Evolutionary conservation across 768 basidiomycete species (phyloP).

Genomic region (Wakefieldia striispora): DNA sequence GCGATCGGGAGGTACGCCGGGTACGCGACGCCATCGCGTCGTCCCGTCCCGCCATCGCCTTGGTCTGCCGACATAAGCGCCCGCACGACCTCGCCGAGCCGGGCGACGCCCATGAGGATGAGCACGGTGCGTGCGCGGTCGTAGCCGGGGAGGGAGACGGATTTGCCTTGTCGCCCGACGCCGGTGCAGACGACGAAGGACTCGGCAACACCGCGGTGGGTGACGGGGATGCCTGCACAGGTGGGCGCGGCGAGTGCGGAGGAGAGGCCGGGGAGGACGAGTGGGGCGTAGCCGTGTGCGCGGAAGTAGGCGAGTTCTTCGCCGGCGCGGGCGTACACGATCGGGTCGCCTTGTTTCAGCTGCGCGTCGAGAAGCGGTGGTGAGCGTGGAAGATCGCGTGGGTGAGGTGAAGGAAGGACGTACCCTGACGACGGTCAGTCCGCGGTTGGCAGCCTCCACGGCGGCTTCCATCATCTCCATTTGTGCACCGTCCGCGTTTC

Average conservation of each 20-base stretch:
- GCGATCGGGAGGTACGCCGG: constrained; percentile 82
- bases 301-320: constrained; percentile 96
- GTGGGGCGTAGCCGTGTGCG: constrained; percentile 74
- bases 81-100: constrained; percentile 68
- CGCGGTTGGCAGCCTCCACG: constrained; percentile 73
- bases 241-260: constrained; percentile 89
- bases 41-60: constrained; percentile 27
- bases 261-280: constrained; percentile 86
- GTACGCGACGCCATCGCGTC: constrained; percentile 58
- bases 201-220: constrained; percentile 93
- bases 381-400: background rate
- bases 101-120: constrained; percentile 93
- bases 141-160: constrained; percentile 85
- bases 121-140: constrained; percentile 77
- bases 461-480: constrained; percentile 93
- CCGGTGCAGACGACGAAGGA: constrained; percentile 90
- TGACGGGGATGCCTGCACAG: constrained; percentile 90
- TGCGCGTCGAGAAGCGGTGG: constrained; percentile 23
- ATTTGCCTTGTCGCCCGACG: constrained; percentile 82
- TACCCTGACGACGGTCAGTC: constrained; percentile 85
- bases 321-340: constrained; percentile 90
- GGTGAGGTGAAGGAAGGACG: constrained; percentile 24
- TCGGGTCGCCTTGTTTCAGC: constrained; percentile 98
- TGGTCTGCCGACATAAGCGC: constrained; percentile 42
- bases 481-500: constrained; percentile 94